Evolutionary conservation across 2,329 filamentous ascomycete genomes (phyloP).

Genomic region (Emmonsiellopsis sp.): DNA sequence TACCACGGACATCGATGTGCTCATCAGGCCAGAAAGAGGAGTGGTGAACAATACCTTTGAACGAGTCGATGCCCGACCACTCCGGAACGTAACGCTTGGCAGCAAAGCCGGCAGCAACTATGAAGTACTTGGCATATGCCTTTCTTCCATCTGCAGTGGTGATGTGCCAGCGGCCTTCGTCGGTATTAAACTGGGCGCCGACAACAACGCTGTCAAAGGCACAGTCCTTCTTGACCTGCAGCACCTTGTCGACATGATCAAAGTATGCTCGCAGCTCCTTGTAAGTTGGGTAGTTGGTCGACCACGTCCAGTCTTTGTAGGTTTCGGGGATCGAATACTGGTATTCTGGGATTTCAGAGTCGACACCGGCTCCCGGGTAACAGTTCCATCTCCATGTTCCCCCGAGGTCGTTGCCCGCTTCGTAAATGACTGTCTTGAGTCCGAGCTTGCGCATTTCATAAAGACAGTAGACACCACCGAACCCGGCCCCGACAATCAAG

Average conservation of each 20-base stretch:
- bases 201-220: conserved; percentile 38
- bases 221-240: conserved; percentile 37
- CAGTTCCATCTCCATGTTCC: conserved; percentile 50
- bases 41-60: conserved; percentile 52
- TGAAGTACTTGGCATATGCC: conserved; percentile 36
- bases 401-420: conserved; percentile 43
- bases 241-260: conserved; percentile 36
- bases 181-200: conserved; percentile 33
- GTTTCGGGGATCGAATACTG: conserved; percentile 44
- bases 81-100: conserved; percentile 36
- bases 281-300: conserved; percentile 19
- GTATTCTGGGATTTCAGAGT: conserved; percentile 47
- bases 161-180: conserved; percentile 35
- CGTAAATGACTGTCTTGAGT: conserved; percentile 40
- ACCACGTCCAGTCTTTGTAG: conserved; percentile 40
- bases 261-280: conserved; percentile 40
- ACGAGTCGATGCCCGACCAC: conserved; percentile 32
- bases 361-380: conserved; percentile 47
- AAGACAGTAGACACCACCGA: conserved; percentile 40
- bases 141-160: conserved; percentile 32
- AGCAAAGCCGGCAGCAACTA: conserved; percentile 40
- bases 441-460: conserved; percentile 44
- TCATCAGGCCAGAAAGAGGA: conserved; percentile 53
- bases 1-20: conserved; percentile 48
- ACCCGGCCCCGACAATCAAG: conserved; percentile 20